Evolutionary conservation across 352 stramenopile genomes (phyloP), one percentile per base, ranked within the genome.

Genomic region (Stramenopiles sp.): DNA sequence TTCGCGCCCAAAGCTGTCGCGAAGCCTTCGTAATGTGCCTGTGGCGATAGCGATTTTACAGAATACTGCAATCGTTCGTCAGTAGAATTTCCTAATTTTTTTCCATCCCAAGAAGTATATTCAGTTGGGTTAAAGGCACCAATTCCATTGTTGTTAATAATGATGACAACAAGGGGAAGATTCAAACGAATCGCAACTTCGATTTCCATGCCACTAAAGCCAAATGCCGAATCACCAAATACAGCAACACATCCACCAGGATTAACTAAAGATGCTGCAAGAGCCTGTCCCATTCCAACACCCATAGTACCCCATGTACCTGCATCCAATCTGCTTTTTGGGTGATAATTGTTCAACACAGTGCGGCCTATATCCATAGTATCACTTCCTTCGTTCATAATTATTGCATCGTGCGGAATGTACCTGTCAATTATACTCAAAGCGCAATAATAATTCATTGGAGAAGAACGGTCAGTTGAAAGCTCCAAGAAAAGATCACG

Each of bases 91-190:
- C n/a, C n/a, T n/a, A n/a, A n/a, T n/a, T n/a, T n/a, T n/a, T n/a
- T n/a, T n/a, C n/a, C n/a, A n/a, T n/a, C n/a, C n/a, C n/a, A n/a
- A n/a, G n/a, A n/a, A n/a, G n/a, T n/a, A n/a, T n/a, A n/a, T n/a
- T n/a, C n/a, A n/a, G n/a, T n/a, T n/a, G n/a, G n/a, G n/a, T n/a
- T n/a, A n/a, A n/a, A n/a, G n/a, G n/a, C 39, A 55, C 82, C 81
- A 32, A 84, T 84, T 67, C 82, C 82, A 25, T 32, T 80, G 75
- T 84, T 84, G 55, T 84, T 84, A 75, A 84, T 80, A 44, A 84
- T 29, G 29, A 84, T 84, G 30, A 75, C 76, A 30, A 84, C 71
- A 71, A 80, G 76, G 44, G 30, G 31, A n/a, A 84, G 80, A 7
- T 84, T 81, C 44, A 84, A 84, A 4, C 82, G 30, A 33, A 44